phyloP scores from a whole-genome alignment of 371 early-diverging fungal genomes.

The Lichtheimia ramosa region DNA sequence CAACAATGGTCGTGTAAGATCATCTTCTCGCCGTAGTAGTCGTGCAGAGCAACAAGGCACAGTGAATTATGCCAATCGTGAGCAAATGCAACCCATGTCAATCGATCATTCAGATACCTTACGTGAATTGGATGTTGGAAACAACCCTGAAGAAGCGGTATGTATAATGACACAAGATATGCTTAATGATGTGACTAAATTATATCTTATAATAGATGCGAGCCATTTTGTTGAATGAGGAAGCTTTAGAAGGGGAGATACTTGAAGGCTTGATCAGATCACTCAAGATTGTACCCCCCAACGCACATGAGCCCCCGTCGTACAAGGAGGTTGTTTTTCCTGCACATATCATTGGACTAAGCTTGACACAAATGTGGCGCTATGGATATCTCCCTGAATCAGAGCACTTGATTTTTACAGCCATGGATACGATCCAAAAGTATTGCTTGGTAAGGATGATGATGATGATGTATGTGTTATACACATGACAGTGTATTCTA shows the following conservation, averaged over 20 bases:
- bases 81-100: slow-evolving; percentile 46
- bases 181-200: background rate
- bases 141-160: slow-evolving; percentile 51
- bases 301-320: slow-evolving; percentile 78
- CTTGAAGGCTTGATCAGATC: slow-evolving; percentile 84
- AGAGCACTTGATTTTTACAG: slow-evolving; percentile 77
- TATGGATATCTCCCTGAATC: slow-evolving; percentile 81
- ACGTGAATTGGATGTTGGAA: slow-evolving; percentile 20
- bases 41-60: background rate
- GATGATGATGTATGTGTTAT: background rate
- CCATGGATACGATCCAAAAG: slow-evolving; percentile 84
- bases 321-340: slow-evolving; percentile 92
- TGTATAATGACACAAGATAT: background rate
- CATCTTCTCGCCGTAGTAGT: too few species aligned
- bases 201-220: slow-evolving; percentile 30
- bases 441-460: slow-evolving; percentile 53
- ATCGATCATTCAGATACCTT: slow-evolving; percentile 33
- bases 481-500: background rate
- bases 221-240: slow-evolving; percentile 62
- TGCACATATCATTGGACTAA: slow-evolving; percentile 86
- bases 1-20: slow-evolving; percentile 20
- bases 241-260: slow-evolving; percentile 81
- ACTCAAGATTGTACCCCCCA: slow-evolving; percentile 86
- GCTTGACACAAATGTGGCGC: slow-evolving; percentile 87
- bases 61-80: slow-evolving; percentile 9